Evolutionary conservation across 2,329 filamentous ascomycete genomes (phyloP).

Genomic region (Pseudodiploospora longispora): DNA sequence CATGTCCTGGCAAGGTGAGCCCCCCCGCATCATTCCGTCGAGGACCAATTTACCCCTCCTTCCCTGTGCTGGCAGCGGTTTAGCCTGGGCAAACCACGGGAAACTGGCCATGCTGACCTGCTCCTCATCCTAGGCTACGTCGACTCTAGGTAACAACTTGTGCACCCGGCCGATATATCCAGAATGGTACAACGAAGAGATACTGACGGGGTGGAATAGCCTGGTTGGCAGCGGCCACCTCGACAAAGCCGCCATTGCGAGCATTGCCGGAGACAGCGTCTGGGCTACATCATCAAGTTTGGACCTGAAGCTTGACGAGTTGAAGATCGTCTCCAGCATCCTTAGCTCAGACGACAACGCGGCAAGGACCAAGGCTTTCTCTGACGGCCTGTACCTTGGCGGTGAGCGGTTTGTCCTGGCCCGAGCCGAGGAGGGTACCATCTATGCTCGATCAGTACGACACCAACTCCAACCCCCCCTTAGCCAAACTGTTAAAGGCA

Average conservation of each 20-base stretch:
- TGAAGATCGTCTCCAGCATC: constrained; percentile 49
- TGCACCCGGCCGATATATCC: not conserved
- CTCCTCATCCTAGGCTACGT: constrained; percentile 36
- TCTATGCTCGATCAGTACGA: constrained; percentile 80
- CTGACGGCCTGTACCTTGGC: constrained; percentile 65
- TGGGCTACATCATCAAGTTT: constrained; percentile 70
- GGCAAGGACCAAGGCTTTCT: constrained; percentile 57
- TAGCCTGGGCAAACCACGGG: too few species aligned
- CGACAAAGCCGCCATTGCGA: constrained; percentile 80
- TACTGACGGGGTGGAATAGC: constrained; percentile 38
- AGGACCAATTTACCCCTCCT: constrained; percentile 19
- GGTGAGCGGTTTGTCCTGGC: constrained; percentile 73
- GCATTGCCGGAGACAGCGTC: constrained; percentile 66
- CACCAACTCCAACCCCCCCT: not conserved
- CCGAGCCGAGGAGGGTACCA: constrained; percentile 65
- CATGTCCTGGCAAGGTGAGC: constrained; percentile 70
- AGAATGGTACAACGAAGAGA: constrained; percentile 1
- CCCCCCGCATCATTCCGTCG: constrained; percentile 7
- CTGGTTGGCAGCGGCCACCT: constrained; percentile 71
- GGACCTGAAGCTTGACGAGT: constrained; percentile 45
- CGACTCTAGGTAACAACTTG: constrained; percentile 38
- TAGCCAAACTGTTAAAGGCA: constrained; percentile 1
- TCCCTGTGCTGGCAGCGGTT: not conserved
- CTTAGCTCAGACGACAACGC: constrained; percentile 32
- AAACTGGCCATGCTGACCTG: not conserved